Conservation (phyloP, 1,139 yeast species). For the Protomyces pachydermus region DNA sequence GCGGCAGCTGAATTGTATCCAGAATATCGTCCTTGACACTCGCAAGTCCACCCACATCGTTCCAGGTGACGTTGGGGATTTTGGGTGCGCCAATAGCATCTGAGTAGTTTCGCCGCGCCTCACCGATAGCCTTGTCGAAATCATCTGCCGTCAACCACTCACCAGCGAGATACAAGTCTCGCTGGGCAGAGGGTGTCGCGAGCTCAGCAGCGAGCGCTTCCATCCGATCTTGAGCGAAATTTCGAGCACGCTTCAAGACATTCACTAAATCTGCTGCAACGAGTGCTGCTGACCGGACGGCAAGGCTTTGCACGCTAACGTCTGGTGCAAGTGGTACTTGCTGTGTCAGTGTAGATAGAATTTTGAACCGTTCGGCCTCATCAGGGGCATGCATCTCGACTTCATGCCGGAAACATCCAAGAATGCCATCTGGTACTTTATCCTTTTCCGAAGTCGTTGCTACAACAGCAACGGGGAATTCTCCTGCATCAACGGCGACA, state of each 20-base stretch:
- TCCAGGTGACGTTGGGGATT: constrained; percentile 93
- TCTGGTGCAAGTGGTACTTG: constrained; percentile 46
- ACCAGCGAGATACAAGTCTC: constrained; percentile 18
- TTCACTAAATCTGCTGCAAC: constrained; percentile 78
- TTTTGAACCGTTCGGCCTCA: constrained; percentile 63
- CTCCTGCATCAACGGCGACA: constrained; percentile 6
- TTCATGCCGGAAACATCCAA: constrained; percentile 72
- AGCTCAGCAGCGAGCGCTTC: constrained; percentile 34
- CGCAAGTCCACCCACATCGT: constrained; percentile 88
- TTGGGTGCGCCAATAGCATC: constrained; percentile 96
- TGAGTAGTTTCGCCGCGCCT: constrained; percentile 80
- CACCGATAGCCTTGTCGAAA: constrained; percentile 66
- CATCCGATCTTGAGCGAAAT: constrained; percentile 53
- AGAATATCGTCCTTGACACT: constrained; percentile 83
- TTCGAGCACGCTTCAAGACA: constrained; percentile 63
- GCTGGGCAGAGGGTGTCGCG: constrained; percentile 27
- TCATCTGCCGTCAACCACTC: constrained; percentile 55
- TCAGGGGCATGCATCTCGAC: constrained; percentile 70
- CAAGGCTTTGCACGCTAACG: constrained; percentile 55
- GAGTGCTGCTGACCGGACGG: constrained; percentile 87
- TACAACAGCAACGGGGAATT: constrained; percentile 47
- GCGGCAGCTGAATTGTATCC: constrained; percentile 93
- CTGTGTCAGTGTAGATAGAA: constrained; percentile 44
- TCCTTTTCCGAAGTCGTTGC: constrained; percentile 73
- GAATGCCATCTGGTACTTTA: constrained; percentile 58